These are phyloP conservation scores for Ceratobasidium sp. DNA, from an alignment of 1,284 basidiomycete species.

Conservation along the genomic window DNA sequence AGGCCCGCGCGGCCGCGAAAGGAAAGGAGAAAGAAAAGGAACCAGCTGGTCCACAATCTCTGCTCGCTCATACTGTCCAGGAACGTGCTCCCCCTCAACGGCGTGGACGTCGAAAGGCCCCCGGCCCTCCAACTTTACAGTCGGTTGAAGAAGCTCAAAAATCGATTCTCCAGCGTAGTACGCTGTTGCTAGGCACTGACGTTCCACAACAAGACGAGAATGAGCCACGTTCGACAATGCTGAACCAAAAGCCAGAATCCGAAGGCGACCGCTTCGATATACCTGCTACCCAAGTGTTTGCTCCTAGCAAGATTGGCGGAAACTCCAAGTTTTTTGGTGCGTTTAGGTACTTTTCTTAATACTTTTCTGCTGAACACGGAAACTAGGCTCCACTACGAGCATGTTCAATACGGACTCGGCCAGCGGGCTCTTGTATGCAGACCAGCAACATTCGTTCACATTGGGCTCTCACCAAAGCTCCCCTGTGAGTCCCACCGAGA, in stretches of 20 bases:
- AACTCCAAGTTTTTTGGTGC: constrained; percentile 33
- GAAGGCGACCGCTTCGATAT: constrained; percentile 18
- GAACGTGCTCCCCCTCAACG: constrained; percentile 37
- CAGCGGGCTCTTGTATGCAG: constrained; percentile 34
- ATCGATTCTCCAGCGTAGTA: constrained; percentile 32
- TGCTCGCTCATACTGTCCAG: constrained; percentile 43
- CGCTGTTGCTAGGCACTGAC: constrained; percentile 4
- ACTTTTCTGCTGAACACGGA: not conserved
- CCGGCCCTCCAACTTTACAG: constrained; percentile 20
- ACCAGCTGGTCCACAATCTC: constrained; percentile 11
- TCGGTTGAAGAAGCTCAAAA: constrained; percentile 32
- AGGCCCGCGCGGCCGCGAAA: constrained; percentile 18
- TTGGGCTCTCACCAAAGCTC: not conserved
- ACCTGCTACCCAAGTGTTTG: constrained; percentile 46
- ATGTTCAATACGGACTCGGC: constrained; percentile 21
- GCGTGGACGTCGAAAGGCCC: constrained; percentile 6
- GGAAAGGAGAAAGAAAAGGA: constrained; percentile 35
- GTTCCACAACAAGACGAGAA: not conserved
- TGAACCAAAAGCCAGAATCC: not conserved
- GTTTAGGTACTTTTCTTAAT: not conserved
- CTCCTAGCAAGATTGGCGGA: constrained; percentile 42
- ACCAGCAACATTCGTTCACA: not conserved
- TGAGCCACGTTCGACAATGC: not conserved
- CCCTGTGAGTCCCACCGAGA: not conserved
- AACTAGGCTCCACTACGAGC: not conserved